Percentiles rank a stretch among this genome's conserved stretches.
phyloP scores from a whole-genome alignment of 345 rosid genomes.

The Lepidium africanum region DNA sequence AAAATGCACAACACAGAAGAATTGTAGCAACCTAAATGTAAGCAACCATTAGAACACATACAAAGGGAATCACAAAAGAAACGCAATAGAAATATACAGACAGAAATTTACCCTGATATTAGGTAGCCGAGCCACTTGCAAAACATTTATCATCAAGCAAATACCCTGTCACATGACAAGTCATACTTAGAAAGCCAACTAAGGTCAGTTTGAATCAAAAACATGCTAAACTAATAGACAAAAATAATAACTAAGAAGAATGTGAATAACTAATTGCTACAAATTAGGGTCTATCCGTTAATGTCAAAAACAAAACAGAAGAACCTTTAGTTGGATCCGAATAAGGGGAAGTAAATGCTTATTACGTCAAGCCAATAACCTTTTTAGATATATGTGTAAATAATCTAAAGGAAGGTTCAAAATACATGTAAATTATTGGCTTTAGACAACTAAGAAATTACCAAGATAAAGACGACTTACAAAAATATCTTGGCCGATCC shows the following conservation, averaged over 20 bases:
- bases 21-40: slow-evolving; percentile 80
- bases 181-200: slow-evolving; percentile 13
- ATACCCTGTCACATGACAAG: slow-evolving; percentile 57
- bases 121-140: slow-evolving; percentile 93
- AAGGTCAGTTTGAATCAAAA: background rate
- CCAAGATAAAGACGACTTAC: slow-evolving; percentile 42
- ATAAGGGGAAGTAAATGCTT: background rate
- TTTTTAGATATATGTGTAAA: background rate
- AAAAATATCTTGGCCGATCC: slow-evolving; percentile 94
- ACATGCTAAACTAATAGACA: background rate
- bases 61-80: background rate
- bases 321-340: background rate
- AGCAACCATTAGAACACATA: slow-evolving; percentile 26
- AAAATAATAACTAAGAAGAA: background rate
- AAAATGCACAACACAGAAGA: slow-evolving; percentile 87
- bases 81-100: background rate
- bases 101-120: slow-evolving; percentile 62
- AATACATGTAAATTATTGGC: background rate
- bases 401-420: background rate
- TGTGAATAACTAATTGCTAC: background rate
- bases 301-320: background rate
- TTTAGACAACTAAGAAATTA: background rate
- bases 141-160: slow-evolving; percentile 92
- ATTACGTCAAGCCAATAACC: background rate
- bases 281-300: background rate